Base-by-base conservation (phyloP, 164 flowering plant genomes). In the Magnolia changhungtana region DNA sequence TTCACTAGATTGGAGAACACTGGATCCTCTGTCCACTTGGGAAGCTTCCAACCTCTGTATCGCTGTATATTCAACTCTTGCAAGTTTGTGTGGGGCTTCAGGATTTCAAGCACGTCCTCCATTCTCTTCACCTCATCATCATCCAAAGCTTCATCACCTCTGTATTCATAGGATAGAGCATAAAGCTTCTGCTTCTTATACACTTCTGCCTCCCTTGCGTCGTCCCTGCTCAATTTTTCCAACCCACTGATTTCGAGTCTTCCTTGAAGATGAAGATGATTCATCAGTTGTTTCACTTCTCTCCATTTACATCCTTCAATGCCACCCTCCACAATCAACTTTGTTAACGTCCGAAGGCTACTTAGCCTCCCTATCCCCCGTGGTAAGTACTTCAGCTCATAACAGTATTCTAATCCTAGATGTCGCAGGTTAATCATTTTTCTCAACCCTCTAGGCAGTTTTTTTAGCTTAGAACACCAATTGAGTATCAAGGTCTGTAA, bases 371-470 rank as follows among this genome's bases (percentile, higher is more conserved):
- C 73, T 21, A 63, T 73, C 27, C 77, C 77, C 16, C 4, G 16
- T 0, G 76, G 76, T 14, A 78, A 21, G 49, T 27, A 23, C 10
- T 4, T 2, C 1, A 78, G 68, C 14, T 31, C 2, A 1, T 1
- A 4, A 55, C 50, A 21, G 9, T 0, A 13, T 55, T 31, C 1
- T n/a, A 67, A n/a, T n/a, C 68, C 76, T 29, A 78, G 70, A 69
- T 78, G 74, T 69, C 76, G 49, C 69, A 78, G 63, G 16, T n/a
- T 69, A 6, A 63, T 19, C 59, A 78, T 16, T 68, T 50, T 78
- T n/a, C 13, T 8, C 6, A 78, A 9, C 45, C 50, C 52, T 9
- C n/a, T 13, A n/a, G n/a, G n/a, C n/a, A 78, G 50, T 19, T 11
- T n/a, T n/a, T n/a, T n/a, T n/a, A n/a, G n/a, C n/a, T n/a, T n/a